A percentile compares a stretch with the other conserved stretches of the same genome.
Evolutionary conservation across 192 early-diverging fungal genomes (phyloP).

Genomic region (Coemansia sp.): DNA sequence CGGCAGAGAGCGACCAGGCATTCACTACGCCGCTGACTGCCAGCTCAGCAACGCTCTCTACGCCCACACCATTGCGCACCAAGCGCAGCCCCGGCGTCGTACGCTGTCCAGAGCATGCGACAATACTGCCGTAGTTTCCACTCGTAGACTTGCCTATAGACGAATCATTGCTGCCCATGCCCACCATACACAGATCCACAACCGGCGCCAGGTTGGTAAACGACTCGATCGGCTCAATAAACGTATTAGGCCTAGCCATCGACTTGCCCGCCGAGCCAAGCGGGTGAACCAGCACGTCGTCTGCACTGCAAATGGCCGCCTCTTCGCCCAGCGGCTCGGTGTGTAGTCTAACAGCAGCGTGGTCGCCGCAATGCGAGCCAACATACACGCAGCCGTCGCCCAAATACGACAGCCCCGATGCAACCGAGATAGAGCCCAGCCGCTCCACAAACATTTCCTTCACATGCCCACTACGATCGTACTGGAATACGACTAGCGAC

Average conservation of each 20-base stretch:
- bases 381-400: conserved; percentile 71
- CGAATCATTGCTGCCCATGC: conserved; percentile 60
- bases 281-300: conserved; percentile 8
- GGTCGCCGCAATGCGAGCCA: conserved; percentile 87
- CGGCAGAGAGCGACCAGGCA: conserved; percentile 69
- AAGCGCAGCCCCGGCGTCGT: conserved; percentile 77
- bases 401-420: conserved; percentile 69
- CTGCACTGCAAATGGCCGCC: not conserved
- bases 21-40: conserved; percentile 68
- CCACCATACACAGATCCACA: conserved; percentile 81
- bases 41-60: conserved; percentile 64
- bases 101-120: conserved; percentile 82
- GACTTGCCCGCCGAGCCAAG: not conserved
- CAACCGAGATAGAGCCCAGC: conserved; percentile 56
- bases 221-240: conserved; percentile 62
- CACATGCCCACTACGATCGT: conserved; percentile 33
- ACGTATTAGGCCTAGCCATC: conserved; percentile 35
- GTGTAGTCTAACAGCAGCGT: conserved; percentile 70
- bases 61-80: conserved; percentile 87
- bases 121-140: conserved; percentile 61
- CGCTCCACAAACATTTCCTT: conserved; percentile 49
- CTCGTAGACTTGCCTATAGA: conserved; percentile 44
- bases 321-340: conserved; percentile 40
- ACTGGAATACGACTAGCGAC: conserved; percentile 59
- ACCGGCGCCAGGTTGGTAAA: conserved; percentile 83